Base-by-base conservation (phyloP, 192 early-diverging fungal genomes). In the Ramicandelaber brevisporus region DNA sequence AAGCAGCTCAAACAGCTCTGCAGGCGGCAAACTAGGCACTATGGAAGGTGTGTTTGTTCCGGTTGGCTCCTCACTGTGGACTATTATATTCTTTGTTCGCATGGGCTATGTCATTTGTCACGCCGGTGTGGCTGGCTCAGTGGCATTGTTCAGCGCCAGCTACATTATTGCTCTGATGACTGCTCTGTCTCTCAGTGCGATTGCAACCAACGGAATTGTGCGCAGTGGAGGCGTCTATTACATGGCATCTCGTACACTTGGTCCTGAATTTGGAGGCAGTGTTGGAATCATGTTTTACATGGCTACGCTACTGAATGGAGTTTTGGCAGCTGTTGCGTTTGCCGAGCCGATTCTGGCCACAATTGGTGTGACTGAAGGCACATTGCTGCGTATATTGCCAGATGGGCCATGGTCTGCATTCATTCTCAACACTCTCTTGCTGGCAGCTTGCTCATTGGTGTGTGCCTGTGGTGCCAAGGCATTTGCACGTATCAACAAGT, bases 21-120 rank as follows among this genome's bases (percentile, higher is more conserved):
- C 20, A 6, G 23, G 17, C 30, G 3, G 37, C 16, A 75, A 71
- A 40, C 60, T 75, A 10, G 63, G 62, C 10, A 64, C 65, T 9
- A 63, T 66, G 45, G 62, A 61, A n/a, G 71, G 71, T 2, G 71
- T 75, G 29, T 75, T 75, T 41, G 33, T 69, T 19, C 71, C 68
- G 8, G 63, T 66, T n/a, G 53, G 55, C 21, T 50, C 69, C 29
- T 59, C 54, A 25, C 69, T 75, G 51, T 75, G 71, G 71, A 64
- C 67, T 24, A 68, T 74, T 30, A 53, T 74, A 40, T 44, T 68
- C 18, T 75, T 63, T 37, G 48, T 75, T 30, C 65, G 68, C 12
- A 69, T 75, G 39, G 69, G 71, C 0, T 71, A 56, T 39, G 61
- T 71, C 20, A 48, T 75, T 9, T 49, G 58, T 29, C 63, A 71